Evolutionary conservation across 129 eudicot genomes (phyloP), one percentile per base, ranked within the genome.

Genomic region (Ambrosia artemisiifolia): DNA sequence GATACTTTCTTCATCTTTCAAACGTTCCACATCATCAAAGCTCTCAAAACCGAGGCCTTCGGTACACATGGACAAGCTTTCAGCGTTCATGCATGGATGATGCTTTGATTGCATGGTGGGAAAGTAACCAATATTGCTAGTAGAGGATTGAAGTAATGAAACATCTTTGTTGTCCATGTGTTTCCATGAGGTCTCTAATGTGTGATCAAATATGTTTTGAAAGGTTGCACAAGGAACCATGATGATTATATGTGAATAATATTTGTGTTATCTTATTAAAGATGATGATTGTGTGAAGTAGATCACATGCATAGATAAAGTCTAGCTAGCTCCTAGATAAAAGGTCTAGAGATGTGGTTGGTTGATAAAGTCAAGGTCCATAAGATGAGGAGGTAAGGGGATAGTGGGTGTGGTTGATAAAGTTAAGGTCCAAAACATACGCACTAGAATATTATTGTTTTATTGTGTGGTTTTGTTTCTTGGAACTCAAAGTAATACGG

Each of bases 11-110:
- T 50, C 36, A 11, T 53, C 47, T 34, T 56, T 69, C 64, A 44
- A 48, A 2, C 79, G 85, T 66, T 84, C 86, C 4, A 73, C 76
- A 16, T 80, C 87, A 57, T 78, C 87, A 55, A 73, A 87, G 86
- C 96, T 87, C 61, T 92, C 95, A 40, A 79, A 87, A 12, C 98
- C 98, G 54, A 92, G 86, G 66, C 88, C 90, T 75, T 92, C 90
- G 0, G 76, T 77, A 40, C 80, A 76, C 20, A 69, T 76, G n/a
- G 88, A 83, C 57, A 87, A 75, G 46, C 90, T 81, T 28, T 89
- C 92, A 0, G 88, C 82, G 61, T 75, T 83, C 86, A 81, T 78
- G 74, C 63, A 65, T 36, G 59, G 63, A 71, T 80, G 64, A 65
- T 66, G 82, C 55, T 40, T 76, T 51, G 72, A 55, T 51, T 65